Conservation (phyloP, 2,329 filamentous ascomycete genomes). For the Stemphylium beticola region DNA sequence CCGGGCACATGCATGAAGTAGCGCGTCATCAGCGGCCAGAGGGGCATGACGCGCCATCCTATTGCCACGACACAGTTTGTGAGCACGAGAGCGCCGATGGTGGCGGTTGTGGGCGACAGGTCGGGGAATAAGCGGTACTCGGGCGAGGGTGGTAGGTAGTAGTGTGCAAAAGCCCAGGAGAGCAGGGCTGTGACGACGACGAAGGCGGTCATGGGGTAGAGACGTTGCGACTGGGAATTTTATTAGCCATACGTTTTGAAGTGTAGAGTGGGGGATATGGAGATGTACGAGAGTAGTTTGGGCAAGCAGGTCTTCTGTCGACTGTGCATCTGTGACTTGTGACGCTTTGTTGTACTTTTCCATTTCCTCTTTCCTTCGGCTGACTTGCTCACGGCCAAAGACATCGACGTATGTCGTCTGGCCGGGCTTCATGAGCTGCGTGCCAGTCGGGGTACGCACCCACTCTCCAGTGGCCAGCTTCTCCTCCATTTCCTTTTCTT, state of each 20-base stretch:
- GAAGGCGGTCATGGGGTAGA: conserved; percentile 46
- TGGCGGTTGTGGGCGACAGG: conserved; percentile 43
- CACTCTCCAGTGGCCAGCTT: conserved; percentile 43
- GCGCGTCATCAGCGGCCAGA: conserved; percentile 71
- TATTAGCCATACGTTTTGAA: neutral
- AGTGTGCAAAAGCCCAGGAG: conserved; percentile 37
- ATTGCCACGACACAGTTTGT: conserved; percentile 64
- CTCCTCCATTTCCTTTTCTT: conserved; percentile 38
- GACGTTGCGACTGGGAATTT: conserved; percentile 37
- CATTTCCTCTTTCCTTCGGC: conserved; percentile 35
- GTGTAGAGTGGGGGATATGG: neutral
- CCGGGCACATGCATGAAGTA: conserved; percentile 57
- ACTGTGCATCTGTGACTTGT: conserved; percentile 28
- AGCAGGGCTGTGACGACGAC: conserved; percentile 34
- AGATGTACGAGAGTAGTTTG: conserved; percentile 42
- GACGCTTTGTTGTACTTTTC: conserved; percentile 36
- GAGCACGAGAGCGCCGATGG: conserved; percentile 67
- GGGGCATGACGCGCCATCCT: conserved; percentile 67
- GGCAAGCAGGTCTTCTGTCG: conserved; percentile 35
- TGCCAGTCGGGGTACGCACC: conserved; percentile 42
- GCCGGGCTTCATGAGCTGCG: conserved; percentile 45
- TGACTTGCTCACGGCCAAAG: conserved; percentile 43
- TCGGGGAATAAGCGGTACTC: conserved; percentile 43
- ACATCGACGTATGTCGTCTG: conserved; percentile 43
- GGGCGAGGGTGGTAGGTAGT: conserved; percentile 40